Evolutionary conservation across 345 rosid genomes (phyloP), one percentile per base, ranked within the genome.

Genomic region (Theobroma cacao): DNA sequence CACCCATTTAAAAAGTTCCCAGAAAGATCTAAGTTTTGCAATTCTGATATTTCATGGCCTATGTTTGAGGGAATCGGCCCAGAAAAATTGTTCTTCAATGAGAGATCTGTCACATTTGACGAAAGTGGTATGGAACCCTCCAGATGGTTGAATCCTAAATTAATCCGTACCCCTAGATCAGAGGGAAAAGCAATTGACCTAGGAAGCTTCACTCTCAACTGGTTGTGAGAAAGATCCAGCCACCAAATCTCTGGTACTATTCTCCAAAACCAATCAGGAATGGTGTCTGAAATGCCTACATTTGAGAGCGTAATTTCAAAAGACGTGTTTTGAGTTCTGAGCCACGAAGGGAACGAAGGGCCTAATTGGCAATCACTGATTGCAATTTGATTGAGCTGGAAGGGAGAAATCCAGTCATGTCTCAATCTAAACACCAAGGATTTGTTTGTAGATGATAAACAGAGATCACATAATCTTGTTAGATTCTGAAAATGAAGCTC

Each of bases 241-340:
- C 1, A 20, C 7, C 28, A 78, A 22, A 63, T 59, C 17, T 11
- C 24, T 26, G 64, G 2, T 11, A 11, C 1, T 22, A 74, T 55
- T 7, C 76, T 75, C 88, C 82, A 82, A 3, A 85, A 76, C 88
- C 84, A 85, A 18, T 77, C 47, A 0, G 85, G 85, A 61, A 85
- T 63, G 15, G 71, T 43, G 34, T 55, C 81, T n/a, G 85, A 78
- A 43, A 82, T 82, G 61, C 71, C 75, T 9, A 45, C 78, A 64
- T 78, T 82, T 2, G 72, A 15, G n/a, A 82, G 40, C 17, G 65
- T 75, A 20, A 34, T 59, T 12, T 55, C 8, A 55, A 3, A 18
- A 2, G 18, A 17, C 3, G 7, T 20, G 60, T 20, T 83, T 60
- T 83, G 86, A 79, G 66, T 71, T 83, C 75, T 61, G 18, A 86